These are phyloP conservation scores for Trypanosoma lewisi DNA, from an alignment of 208 protist genomes.

Conservation along the genomic window DNA sequence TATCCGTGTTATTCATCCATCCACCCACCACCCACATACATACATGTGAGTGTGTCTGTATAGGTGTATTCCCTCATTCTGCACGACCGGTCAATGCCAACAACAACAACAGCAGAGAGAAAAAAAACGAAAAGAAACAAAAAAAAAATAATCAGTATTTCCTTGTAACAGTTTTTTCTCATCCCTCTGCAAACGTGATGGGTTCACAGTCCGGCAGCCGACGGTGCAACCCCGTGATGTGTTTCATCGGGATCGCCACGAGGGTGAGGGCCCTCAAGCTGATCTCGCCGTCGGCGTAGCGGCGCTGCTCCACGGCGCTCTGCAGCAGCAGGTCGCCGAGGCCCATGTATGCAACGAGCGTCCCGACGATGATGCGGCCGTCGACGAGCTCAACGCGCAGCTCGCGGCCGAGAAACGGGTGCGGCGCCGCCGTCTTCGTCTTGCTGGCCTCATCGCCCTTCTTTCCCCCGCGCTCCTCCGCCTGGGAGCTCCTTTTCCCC, in stretches of 20 bases:
- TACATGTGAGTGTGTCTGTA: neutral
- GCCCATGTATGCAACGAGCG: slow-evolving; percentile 69
- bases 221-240: slow-evolving; percentile 67
- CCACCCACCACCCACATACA: slow-evolving; percentile 1
- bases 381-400: slow-evolving; percentile 79
- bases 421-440: neutral
- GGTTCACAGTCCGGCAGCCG: slow-evolving; percentile 38
- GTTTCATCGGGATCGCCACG: slow-evolving; percentile 68
- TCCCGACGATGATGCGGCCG: slow-evolving; percentile 65
- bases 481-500: slow-evolving; percentile 4
- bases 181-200: slow-evolving; percentile 20
- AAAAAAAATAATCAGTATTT: slow-evolving; percentile 1
- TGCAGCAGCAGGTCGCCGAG: slow-evolving; percentile 73
- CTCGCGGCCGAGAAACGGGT: slow-evolving; percentile 71
- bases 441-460: slow-evolving; percentile 4
- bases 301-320: slow-evolving; percentile 59
- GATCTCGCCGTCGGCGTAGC: slow-evolving; percentile 63
- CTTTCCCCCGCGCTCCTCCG: neutral
- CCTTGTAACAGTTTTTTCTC: too few relatives aligned
- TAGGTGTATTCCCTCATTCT: too few relatives aligned
- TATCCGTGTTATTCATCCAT: too few relatives aligned
- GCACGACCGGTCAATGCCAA: too few relatives aligned
- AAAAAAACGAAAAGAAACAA: slow-evolving; percentile 8
- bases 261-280: slow-evolving; percentile 44
- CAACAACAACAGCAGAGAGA: slow-evolving; percentile 18